Percentiles rank a stretch among this genome's conserved stretches.
Conservation (phyloP, 129 eudicot genomes). For the Centrapalus pauciflorus region DNA sequence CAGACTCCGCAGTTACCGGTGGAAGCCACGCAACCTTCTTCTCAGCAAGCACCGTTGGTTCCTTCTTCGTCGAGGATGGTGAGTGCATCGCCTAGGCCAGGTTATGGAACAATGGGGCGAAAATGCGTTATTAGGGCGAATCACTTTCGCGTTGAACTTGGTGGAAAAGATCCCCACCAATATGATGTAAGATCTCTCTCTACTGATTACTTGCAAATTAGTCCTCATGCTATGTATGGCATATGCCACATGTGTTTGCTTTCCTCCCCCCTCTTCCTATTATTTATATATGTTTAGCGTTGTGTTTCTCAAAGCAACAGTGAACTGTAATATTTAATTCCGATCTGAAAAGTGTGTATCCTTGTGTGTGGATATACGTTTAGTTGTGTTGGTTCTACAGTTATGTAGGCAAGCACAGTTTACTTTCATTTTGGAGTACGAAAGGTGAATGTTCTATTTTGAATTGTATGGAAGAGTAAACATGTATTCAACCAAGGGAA, state of each 20-base stretch:
- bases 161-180: constrained; percentile 54
- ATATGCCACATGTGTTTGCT: too few relatives aligned
- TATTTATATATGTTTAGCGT: too few relatives aligned
- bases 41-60: constrained; percentile 6
- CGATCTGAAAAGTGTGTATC: neutral
- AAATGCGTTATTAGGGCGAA: constrained; percentile 54
- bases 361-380: neutral
- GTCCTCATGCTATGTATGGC: neutral
- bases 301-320: neutral
- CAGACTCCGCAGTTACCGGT: neutral
- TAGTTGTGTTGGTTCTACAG: neutral
- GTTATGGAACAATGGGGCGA: constrained; percentile 40
- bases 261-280: too few relatives aligned
- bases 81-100: constrained; percentile 45
- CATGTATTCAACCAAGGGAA: neutral
- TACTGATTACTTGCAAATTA: neutral
- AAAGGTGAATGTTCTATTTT: neutral
- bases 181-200: constrained; percentile 51
- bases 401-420: too few relatives aligned
- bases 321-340: neutral
- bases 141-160: constrained; percentile 58
- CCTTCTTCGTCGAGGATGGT: constrained; percentile 39
- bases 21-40: neutral
- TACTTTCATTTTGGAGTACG: neutral
- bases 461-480: neutral